These are phyloP conservation scores for Monosporascus sp. DNA, from an alignment of 2,329 filamentous ascomycete species.

Conservation along the genomic window DNA sequence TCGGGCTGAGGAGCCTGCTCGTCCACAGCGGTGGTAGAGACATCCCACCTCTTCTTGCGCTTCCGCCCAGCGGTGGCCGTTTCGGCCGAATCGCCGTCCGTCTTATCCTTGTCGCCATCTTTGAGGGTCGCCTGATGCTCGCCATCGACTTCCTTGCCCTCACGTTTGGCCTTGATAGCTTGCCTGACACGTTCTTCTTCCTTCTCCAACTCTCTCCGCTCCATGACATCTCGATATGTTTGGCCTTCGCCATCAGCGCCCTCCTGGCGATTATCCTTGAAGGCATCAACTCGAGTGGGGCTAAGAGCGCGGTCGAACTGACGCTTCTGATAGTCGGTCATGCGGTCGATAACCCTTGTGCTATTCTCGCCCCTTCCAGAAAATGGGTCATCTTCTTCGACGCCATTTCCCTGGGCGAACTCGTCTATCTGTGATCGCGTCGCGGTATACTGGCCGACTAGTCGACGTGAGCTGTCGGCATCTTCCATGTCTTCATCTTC, in stretches of 20 bases:
- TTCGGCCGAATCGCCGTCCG: constrained; percentile 63
- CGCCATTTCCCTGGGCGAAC: constrained; percentile 76
- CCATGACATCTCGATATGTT: constrained; percentile 89
- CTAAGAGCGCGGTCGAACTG: constrained; percentile 84
- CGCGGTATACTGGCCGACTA: constrained; percentile 95
- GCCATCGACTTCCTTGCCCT: constrained; percentile 54
- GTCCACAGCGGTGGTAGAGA: constrained; percentile 52
- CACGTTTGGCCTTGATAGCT: constrained; percentile 69
- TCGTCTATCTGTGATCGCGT: constrained; percentile 90
- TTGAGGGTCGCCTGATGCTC: constrained; percentile 69
- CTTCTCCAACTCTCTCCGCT: constrained; percentile 79
- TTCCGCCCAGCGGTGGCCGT: constrained; percentile 61
- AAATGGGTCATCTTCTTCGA: constrained; percentile 88
- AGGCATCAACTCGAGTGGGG: constrained; percentile 80
- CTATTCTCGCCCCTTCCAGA: constrained; percentile 79
- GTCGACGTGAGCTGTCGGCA: constrained; percentile 65
- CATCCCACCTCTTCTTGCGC: constrained; percentile 95
- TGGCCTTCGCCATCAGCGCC: constrained; percentile 65
- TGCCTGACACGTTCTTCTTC: constrained; percentile 85
- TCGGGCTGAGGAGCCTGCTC: constrained; percentile 46
- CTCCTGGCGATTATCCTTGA: constrained; percentile 68
- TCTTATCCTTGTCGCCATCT: constrained; percentile 67
- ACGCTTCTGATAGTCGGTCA: constrained; percentile 96
- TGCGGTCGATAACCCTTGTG: constrained; percentile 83
- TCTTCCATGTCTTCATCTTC: constrained; percentile 76